phyloP scores from a whole-genome alignment of 306 rosid species.

The Cucumis melo region DNA sequence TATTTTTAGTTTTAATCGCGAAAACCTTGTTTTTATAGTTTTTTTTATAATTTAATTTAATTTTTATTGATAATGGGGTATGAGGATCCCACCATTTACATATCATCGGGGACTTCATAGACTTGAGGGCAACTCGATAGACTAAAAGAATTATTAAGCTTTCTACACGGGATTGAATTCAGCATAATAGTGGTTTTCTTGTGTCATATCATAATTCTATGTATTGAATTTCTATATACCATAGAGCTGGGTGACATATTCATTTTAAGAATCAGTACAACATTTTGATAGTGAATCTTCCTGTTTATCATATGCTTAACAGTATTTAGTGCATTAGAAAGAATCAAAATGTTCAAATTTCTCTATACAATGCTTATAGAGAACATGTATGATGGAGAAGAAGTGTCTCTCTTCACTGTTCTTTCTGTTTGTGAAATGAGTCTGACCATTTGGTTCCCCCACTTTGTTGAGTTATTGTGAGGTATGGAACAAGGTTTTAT shows the following conservation, averaged over 20 bases:
- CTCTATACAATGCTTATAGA: background rate
- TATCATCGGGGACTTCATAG: background rate
- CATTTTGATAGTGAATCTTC: background rate
- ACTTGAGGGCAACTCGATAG: background rate
- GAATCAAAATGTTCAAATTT: background rate
- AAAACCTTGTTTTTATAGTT: background rate
- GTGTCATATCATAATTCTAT: background rate
- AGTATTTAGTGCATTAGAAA: background rate
- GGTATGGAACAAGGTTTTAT: background rate
- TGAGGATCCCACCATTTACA: background rate
- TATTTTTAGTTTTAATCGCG: background rate
- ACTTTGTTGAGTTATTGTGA: background rate
- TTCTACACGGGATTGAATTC: background rate
- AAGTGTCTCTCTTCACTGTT: background rate
- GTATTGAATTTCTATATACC: background rate
- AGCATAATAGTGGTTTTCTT: background rate
- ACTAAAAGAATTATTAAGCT: background rate
- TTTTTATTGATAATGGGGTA: background rate
- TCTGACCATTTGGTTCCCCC: background rate
- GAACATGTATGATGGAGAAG: background rate
- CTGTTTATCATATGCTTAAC: background rate
- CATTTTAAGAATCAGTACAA: background rate
- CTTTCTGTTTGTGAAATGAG: background rate
- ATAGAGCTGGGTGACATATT: background rate
- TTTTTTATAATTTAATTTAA: background rate